Evolutionary conservation across 2,329 filamentous ascomycete species (phyloP), one percentile per base, ranked within the genome.

Genomic region (Paraphoma chrysanthemicola): DNA sequence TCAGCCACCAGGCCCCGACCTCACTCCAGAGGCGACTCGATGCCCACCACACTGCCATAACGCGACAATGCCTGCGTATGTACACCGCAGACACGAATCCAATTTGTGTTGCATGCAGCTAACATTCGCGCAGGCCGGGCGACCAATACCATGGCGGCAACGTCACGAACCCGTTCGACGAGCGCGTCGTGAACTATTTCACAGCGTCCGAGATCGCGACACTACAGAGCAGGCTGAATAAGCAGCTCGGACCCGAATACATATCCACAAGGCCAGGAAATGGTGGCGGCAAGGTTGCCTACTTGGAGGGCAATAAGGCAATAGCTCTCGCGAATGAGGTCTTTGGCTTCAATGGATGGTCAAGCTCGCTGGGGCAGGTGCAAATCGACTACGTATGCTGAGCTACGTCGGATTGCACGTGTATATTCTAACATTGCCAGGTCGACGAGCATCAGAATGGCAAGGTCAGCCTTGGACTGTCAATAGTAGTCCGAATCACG

Each of bases 261-360:
- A 91, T 99, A 56, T 98, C 94, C 2, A 87, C 92, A 42, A 86
- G 95, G 70, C 83, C 90, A 12, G 95, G 95, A 2, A 90, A 93
- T 11, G 90, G 89, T 9, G 93, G 93, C 48, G 86, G 89, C 62
- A 94, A 91, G 73, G 91, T 99, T 16, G 92, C 96, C 75, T 99
- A 99, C 78, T 84, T 99, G 49, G 88, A 93, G n/a, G 93, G 93
- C 1, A 94, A 98, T 73, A 99, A 99, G 80, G 93, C 91, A 72
- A 99, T 99, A 75, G 90, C 91, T 55, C 88, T 97, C 50, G 93
- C 93, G 51, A 97, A 97, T 70, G 92, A 97, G 75, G 89, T 97
- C 1, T 97, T 97, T 79, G 93, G 93, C 9, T 97, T 97, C 82
- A 97, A 97, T 78, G 93, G 93, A 68, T 99, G 95, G 95, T 97